Evolutionary conservation across 352 stramenopile genomes (phyloP), one percentile per base, ranked within the genome.

Genomic region (Phytophthora hibernalis): DNA sequence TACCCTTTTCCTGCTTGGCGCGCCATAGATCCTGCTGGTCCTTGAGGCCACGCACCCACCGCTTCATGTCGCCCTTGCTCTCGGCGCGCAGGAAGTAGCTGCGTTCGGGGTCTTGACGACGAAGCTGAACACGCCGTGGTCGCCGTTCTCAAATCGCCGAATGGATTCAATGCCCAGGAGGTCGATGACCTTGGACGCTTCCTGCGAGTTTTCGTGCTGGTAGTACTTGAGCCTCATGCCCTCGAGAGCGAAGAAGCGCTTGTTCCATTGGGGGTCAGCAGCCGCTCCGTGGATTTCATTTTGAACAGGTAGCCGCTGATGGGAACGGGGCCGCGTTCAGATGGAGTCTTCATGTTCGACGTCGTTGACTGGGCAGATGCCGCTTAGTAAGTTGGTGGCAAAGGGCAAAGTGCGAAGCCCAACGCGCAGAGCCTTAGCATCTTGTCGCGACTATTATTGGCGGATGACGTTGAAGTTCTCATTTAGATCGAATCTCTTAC

Each of bases 1-100:
- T 77, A 1, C 59, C 53, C 15, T 74, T 83, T 26, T 84, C 68
- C 15, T 74, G 53, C 54, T 89, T 87, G 30, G 72, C 71, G n/a
- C 80, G 83, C 85, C 86, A 93, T 43, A 96, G 63, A 30, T 94
- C 85, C 54, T 96, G 88, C 65, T 94, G 88, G 38, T 95, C 86
- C 33, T 79, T 81, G 38, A 96, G 84, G 0, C 86, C 85, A 18
- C 87, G 83, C 22, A 94, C 88, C 86, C 86, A 96, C 12, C 85
- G 85, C 68, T 94, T 96, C 85, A 96, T 93, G 74, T 96, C 88
- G 42, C 86, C 86, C 55, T 96, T 93, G 59, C 72, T 85, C 42
- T 95, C 86, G 24, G 88, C 80, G 7, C 87, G 82, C 30, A 96
- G 51, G 44, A 96, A 94, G 65, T 92, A 96, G 62, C 78, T 92